These are phyloP conservation scores for Thymus mandschuricus DNA, from an alignment of 257 asterid species.

Conservation along the genomic window DNA sequence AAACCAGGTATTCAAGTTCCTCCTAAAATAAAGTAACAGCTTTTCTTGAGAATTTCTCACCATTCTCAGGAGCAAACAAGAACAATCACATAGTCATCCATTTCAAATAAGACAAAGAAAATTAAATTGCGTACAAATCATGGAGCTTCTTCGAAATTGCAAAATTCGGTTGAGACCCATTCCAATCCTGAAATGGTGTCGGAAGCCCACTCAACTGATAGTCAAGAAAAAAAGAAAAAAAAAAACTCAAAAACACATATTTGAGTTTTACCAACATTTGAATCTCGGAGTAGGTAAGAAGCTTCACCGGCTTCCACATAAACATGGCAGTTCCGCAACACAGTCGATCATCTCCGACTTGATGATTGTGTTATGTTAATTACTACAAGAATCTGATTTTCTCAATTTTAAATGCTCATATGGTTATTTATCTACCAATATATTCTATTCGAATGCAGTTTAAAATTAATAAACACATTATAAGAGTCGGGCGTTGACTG, in stretches of 20 bases:
- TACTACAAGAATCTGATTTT: no score
- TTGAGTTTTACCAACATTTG: neutral
- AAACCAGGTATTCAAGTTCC: neutral
- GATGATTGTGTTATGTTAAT: neutral
- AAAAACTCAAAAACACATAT: neutral
- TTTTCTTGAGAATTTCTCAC: neutral
- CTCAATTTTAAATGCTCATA: neutral
- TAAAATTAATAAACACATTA: neutral
- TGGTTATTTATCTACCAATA: neutral
- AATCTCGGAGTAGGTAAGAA: conserved; percentile 2
- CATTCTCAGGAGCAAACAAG: conserved; percentile 9
- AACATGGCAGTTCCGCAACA: conserved; percentile 19
- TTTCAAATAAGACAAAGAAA: conserved; percentile 6
- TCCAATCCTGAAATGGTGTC: conserved; percentile 2
- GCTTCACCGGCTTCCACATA: neutral
- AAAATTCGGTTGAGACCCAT: conserved; percentile 3
- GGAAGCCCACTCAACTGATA: neutral
- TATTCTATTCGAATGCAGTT: neutral
- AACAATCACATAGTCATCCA: conserved; percentile 11
- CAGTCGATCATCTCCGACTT: conserved; percentile 10
- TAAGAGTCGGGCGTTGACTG: conserved; percentile 25
- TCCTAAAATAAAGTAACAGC: neutral
- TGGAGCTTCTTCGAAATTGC: conserved; percentile 8
- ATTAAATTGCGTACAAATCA: conserved; percentile 24
- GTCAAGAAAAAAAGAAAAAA: neutral